Conservation (phyloP, 495 filamentous ascomycete species). For the Podospora comata region DNA sequence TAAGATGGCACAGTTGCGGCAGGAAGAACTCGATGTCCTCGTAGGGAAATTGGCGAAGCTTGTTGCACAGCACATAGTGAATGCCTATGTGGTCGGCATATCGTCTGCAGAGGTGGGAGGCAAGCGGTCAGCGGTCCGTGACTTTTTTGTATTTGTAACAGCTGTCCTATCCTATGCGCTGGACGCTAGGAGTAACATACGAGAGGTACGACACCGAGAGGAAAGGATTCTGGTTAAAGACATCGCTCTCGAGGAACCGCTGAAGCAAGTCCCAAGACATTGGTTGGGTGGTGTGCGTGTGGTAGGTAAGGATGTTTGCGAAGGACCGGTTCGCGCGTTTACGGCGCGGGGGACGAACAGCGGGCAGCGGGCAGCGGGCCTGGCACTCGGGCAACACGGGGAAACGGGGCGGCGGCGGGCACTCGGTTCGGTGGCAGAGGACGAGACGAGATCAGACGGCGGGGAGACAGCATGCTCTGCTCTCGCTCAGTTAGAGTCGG, state of each 20-base stretch:
- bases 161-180: conserved; percentile 1
- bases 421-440: conserved; percentile 8
- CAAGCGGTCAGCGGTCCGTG: conserved; percentile 21
- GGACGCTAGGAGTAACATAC: conserved; percentile 46
- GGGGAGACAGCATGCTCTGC: conserved; percentile 28
- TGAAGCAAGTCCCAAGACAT: conserved; percentile 64
- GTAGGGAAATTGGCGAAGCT: conserved; percentile 75
- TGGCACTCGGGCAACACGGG: conserved; percentile 19
- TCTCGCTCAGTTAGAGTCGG: conserved; percentile 8
- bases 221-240: conserved; percentile 78
- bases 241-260: conserved; percentile 76
- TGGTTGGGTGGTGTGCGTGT: conserved; percentile 19
- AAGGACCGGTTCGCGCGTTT: neutral
- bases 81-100: conserved; percentile 81
- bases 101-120: conserved; percentile 47
- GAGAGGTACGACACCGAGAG: conserved; percentile 75
- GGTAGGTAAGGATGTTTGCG: neutral
- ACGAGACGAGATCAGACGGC: conserved; percentile 20
- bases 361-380: conserved; percentile 8
- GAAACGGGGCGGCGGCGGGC: neutral
- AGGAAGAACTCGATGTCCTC: conserved; percentile 84
- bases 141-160: neutral
- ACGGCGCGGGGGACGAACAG: conserved; percentile 21
- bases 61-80: conserved; percentile 74
- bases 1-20: conserved; percentile 73